Conservation (phyloP, 306 rosid species). For the Trichosanthes truncata region DNA sequence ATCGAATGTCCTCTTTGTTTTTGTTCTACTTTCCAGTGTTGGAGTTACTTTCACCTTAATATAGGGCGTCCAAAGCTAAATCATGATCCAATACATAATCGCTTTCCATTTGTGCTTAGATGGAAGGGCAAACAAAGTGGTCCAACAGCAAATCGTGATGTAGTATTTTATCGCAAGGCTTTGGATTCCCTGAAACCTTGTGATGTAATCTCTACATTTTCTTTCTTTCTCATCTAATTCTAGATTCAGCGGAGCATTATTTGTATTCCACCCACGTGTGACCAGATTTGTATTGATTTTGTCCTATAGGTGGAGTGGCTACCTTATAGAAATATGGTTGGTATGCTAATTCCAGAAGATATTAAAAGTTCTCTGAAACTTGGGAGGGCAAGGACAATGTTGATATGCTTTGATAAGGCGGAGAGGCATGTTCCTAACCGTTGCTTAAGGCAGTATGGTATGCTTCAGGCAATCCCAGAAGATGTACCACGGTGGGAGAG, state of each 20-base stretch:
- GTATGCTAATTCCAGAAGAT: constrained; percentile 77
- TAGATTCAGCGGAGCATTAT: constrained; percentile 4
- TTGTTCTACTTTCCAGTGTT: constrained; percentile 53
- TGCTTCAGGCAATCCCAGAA: constrained; percentile 81
- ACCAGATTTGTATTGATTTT: constrained; percentile 19
- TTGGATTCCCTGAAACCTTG: constrained; percentile 79
- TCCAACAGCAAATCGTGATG: constrained; percentile 95
- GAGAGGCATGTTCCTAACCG: constrained; percentile 97
- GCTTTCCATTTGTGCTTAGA: constrained; percentile 88
- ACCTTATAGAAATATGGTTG: constrained; percentile 78
- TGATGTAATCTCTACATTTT: constrained; percentile 50
- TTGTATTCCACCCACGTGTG: constrained; percentile 9
- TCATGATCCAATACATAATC: constrained; percentile 59
- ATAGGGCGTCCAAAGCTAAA: constrained; percentile 94
- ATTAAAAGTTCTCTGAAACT: constrained; percentile 55
- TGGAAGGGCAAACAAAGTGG: constrained; percentile 99
- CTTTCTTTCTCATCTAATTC: neutral
- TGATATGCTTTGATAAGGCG: constrained; percentile 97
- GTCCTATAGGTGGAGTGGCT: constrained; percentile 88
- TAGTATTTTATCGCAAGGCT: constrained; percentile 90
- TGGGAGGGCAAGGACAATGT: constrained; percentile 91
- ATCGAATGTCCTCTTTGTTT: neutral
- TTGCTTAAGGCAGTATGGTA: constrained; percentile 82
- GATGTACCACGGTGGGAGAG: constrained; percentile 97
- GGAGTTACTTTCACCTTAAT: constrained; percentile 97